These are phyloP conservation scores for Metschnikowia colocasiae DNA, from an alignment of 805 yeast genomes.

Conservation along the genomic window DNA sequence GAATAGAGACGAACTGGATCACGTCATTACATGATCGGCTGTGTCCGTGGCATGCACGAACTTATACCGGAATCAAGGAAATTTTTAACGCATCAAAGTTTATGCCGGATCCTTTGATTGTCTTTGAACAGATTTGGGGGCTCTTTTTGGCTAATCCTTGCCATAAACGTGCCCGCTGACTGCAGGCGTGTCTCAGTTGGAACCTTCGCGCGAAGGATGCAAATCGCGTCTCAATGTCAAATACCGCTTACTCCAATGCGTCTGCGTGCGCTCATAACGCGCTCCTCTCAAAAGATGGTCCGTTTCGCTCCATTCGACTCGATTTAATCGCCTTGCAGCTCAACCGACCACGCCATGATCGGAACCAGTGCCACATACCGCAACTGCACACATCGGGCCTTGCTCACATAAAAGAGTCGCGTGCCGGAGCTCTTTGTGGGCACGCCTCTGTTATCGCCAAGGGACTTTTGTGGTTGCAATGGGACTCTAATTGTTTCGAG, in stretches of 20 bases:
- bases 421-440: no score
- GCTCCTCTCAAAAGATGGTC: not conserved
- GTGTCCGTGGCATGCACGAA: no score
- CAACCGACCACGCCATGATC: not conserved
- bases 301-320: slow-evolving; percentile 1
- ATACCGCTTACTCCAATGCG: not conserved
- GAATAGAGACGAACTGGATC: not conserved
- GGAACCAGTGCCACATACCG: not conserved
- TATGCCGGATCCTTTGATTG: not conserved
- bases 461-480: not conserved
- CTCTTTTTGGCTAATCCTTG: not conserved
- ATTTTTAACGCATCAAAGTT: no score
- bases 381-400: not conserved
- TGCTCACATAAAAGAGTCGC: no score
- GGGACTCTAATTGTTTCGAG: not conserved
- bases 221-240: slow-evolving; percentile 4
- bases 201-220: slow-evolving; percentile 3
- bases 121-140: no score
- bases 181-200: slow-evolving; percentile 3
- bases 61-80: no score
- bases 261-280: slow-evolving; percentile 3
- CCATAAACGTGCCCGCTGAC: not conserved
- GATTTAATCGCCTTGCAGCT: slow-evolving; percentile 1
- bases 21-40: not conserved
- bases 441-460: not conserved